phyloP scores from a whole-genome alignment of 768 basidiomycete species.

The Boletales sp. region DNA sequence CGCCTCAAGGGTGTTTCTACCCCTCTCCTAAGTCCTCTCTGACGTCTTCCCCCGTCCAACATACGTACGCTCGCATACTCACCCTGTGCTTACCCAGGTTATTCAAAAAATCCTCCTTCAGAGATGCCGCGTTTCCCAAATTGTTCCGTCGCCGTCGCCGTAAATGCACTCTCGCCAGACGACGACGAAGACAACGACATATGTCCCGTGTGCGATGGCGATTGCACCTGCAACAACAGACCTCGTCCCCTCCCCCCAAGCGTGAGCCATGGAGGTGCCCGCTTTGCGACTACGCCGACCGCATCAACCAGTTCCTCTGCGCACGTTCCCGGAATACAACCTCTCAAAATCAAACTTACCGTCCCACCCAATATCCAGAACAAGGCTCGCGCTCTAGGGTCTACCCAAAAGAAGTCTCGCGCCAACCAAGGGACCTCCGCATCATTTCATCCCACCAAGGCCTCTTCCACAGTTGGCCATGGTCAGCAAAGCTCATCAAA shows the following conservation, averaged over 20 bases:
- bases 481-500: slow-evolving; percentile 18
- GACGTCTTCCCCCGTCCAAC: slow-evolving; percentile 20
- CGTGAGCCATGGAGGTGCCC: slow-evolving; percentile 32
- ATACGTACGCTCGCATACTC: slow-evolving; percentile 24
- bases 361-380: slow-evolving; percentile 55
- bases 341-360: slow-evolving; percentile 72
- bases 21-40: slow-evolving; percentile 22
- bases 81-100: slow-evolving; percentile 29
- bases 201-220: slow-evolving; percentile 87
- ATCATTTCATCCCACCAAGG: slow-evolving; percentile 5
- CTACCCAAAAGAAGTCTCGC: slow-evolving; percentile 28
- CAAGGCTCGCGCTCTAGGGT: slow-evolving; percentile 33
- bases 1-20: slow-evolving; percentile 12
- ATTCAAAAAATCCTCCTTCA: slow-evolving; percentile 50
- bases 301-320: slow-evolving; percentile 34
- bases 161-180: slow-evolving; percentile 35
- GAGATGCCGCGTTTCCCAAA: slow-evolving; percentile 67
- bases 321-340: slow-evolving; percentile 25
- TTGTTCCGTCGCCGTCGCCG: slow-evolving; percentile 57
- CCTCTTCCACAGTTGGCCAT: slow-evolving; percentile 28
- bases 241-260: slow-evolving; percentile 32
- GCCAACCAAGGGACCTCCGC: slow-evolving; percentile 28
- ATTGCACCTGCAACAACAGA: slow-evolving; percentile 72
- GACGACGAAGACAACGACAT: slow-evolving; percentile 85
- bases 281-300: slow-evolving; percentile 37